phyloP scores from a whole-genome alignment of 495 filamentous ascomycete species.

The Bryoglossum gracile region DNA sequence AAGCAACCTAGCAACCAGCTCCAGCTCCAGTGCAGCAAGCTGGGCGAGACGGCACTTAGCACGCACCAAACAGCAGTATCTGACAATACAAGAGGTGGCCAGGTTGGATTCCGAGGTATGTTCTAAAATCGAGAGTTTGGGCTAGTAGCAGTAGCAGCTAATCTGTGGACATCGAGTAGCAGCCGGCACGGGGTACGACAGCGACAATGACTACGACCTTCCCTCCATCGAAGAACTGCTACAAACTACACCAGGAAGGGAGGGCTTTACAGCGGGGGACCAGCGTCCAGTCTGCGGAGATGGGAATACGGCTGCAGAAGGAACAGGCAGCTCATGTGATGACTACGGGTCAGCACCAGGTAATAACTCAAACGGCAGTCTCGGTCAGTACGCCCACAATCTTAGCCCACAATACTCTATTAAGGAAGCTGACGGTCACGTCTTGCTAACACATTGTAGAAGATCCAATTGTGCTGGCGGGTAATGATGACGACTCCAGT shows the following conservation, averaged over 20 bases:
- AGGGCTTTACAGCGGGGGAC: conserved; percentile 13
- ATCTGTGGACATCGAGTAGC: conserved; percentile 10
- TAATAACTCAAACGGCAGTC: conserved; percentile 4
- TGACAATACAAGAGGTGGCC: conserved; percentile 3
- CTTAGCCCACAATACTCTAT: too few species aligned
- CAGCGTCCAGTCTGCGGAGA: conserved; percentile 4
- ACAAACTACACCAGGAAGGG: conserved; percentile 12
- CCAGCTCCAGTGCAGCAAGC: conserved; percentile 6
- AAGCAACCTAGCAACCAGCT: too few species aligned
- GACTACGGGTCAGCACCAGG: conserved; percentile 1
- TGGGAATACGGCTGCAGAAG: conserved; percentile 5
- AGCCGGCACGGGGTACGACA: not conserved
- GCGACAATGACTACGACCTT: conserved; percentile 13
- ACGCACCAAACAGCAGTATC: conserved; percentile 10
- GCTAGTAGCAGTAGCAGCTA: conserved; percentile 12
- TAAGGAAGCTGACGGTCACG: too few species aligned
- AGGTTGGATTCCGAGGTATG: conserved; percentile 12
- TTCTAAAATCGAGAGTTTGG: conserved; percentile 13
- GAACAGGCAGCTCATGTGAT: conserved; percentile 7
- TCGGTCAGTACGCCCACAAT: too few species aligned
- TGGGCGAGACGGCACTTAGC: conserved; percentile 5
- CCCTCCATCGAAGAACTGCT: too few species aligned
- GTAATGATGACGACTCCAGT: conserved; percentile 12
- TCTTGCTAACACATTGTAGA: conserved; percentile 9
- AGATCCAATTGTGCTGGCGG: conserved; percentile 12